Percentiles rank a stretch among this genome's conserved stretches.
These are phyloP conservation scores for Herpetospermum pedunculosum DNA, from an alignment of 306 rosid genomes.

Conservation along the genomic window DNA sequence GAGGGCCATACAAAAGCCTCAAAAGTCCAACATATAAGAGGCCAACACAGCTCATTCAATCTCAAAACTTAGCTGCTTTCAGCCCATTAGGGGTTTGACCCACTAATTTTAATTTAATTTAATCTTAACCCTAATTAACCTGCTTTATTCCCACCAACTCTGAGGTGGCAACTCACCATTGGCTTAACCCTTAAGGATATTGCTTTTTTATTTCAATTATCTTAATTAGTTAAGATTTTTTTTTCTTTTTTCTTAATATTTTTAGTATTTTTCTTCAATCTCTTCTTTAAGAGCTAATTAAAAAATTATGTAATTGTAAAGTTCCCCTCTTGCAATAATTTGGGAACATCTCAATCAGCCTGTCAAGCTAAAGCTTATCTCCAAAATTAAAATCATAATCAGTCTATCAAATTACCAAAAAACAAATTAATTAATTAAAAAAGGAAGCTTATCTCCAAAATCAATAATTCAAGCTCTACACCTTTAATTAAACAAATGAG, in stretches of 20 bases:
- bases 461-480: background rate
- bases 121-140: background rate
- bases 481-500: background rate
- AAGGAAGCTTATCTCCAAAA: background rate
- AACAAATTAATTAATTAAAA: background rate
- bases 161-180: background rate
- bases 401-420: background rate
- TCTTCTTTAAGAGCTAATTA: background rate
- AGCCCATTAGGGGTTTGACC: background rate
- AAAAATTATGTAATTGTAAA: background rate
- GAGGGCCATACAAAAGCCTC: background rate
- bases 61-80: conserved; percentile 2
- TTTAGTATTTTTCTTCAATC: background rate
- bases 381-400: conserved; percentile 7
- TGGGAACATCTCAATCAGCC: background rate
- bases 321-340: background rate
- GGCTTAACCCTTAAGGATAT: background rate
- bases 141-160: background rate
- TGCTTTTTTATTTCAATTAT: background rate
- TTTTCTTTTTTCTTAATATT: background rate
- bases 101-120: background rate
- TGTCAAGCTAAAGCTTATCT: conserved; percentile 4
- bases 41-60: conserved; percentile 4
- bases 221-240: background rate
- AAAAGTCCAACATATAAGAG: background rate